Conservation (phyloP, 2,329 filamentous ascomycete species). For the Fusarium nematophilum region DNA sequence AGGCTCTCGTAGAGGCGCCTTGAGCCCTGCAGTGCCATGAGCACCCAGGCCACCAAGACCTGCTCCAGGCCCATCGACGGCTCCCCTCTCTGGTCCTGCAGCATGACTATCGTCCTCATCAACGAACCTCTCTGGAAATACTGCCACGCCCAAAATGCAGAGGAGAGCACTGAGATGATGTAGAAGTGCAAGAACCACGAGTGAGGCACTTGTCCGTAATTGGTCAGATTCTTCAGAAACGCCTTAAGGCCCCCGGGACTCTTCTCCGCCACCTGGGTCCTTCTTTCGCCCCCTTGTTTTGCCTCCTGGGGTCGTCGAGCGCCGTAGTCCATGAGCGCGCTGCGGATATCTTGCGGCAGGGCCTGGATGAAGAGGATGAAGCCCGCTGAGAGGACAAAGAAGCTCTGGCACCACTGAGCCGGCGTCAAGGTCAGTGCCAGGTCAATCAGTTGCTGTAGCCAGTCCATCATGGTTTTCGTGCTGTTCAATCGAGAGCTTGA, state of each 20-base stretch:
- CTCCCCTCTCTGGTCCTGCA: slow-evolving; percentile 44
- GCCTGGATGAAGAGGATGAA: slow-evolving; percentile 56
- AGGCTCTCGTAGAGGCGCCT: slow-evolving; percentile 83
- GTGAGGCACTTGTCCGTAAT: slow-evolving; percentile 76
- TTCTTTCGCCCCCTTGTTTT: slow-evolving; percentile 25
- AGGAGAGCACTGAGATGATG: slow-evolving; percentile 73
- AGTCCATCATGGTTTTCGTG: slow-evolving; percentile 8
- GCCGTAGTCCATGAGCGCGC: slow-evolving; percentile 63
- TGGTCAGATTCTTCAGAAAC: slow-evolving; percentile 46
- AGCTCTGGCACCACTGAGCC: slow-evolving; percentile 56
- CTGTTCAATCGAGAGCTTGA: not conserved
- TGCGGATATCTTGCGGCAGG: slow-evolving; percentile 57
- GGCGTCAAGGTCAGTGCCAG: slow-evolving; percentile 35
- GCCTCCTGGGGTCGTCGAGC: slow-evolving; percentile 52
- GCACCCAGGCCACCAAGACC: slow-evolving; percentile 72
- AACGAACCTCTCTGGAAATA: slow-evolving; percentile 65
- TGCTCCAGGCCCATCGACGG: slow-evolving; percentile 67
- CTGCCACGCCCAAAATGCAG: slow-evolving; percentile 79
- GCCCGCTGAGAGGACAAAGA: slow-evolving; percentile 58
- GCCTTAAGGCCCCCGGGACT: slow-evolving; percentile 32
- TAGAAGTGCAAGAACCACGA: slow-evolving; percentile 94
- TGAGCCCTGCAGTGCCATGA: slow-evolving; percentile 80
- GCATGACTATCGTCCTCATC: slow-evolving; percentile 60
- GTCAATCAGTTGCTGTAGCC: slow-evolving; percentile 6
- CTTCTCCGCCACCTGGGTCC: slow-evolving; percentile 9